phyloP scores from a whole-genome alignment of 1,284 basidiomycete species.

The Xerocomus nothofagi region DNA sequence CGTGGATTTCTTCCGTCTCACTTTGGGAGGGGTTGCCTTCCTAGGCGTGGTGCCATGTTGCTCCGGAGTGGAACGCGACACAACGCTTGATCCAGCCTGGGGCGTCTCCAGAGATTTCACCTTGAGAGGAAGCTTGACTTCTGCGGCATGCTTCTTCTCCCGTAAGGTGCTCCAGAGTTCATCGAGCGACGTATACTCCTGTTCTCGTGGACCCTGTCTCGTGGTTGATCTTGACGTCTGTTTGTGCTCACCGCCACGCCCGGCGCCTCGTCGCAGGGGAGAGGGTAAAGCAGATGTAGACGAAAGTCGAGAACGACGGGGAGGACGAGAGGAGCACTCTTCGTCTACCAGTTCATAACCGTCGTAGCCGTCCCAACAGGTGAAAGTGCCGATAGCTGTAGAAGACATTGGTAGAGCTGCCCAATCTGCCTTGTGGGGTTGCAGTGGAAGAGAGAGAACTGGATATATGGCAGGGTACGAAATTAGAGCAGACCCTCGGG shows the following conservation, averaged over 20 bases:
- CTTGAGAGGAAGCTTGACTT: conserved; percentile 64
- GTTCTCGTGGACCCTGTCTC: conserved; percentile 41
- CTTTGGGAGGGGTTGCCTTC: conserved; percentile 34
- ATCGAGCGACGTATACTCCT: conserved; percentile 49
- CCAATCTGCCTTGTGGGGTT: conserved; percentile 21
- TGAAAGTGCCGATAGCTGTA: conserved; percentile 38
- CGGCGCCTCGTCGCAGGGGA: conserved; percentile 14
- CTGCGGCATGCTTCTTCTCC: conserved; percentile 58
- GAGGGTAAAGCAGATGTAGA: conserved; percentile 21
- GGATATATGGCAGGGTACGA: conserved; percentile 11
- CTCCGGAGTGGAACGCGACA: conserved; percentile 28
- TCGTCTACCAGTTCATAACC: conserved; percentile 30
- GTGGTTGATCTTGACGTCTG: conserved; percentile 38
- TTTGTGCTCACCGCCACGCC: conserved; percentile 31
- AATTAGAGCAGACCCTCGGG: conserved; percentile 32
- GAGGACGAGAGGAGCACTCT: conserved; percentile 14
- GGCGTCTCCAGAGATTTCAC: conserved; percentile 60
- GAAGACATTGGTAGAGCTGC: conserved; percentile 27
- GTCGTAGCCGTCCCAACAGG: conserved; percentile 41
- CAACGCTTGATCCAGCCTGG: conserved; percentile 24
- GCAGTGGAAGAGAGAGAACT: conserved; percentile 17
- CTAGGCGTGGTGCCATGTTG: conserved; percentile 23
- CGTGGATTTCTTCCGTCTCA: conserved; percentile 60
- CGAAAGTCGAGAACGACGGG: conserved; percentile 24
- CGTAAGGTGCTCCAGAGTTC: conserved; percentile 63